Conservation (phyloP, 1,284 basidiomycete genomes). For the Puccinia polysora region DNA sequence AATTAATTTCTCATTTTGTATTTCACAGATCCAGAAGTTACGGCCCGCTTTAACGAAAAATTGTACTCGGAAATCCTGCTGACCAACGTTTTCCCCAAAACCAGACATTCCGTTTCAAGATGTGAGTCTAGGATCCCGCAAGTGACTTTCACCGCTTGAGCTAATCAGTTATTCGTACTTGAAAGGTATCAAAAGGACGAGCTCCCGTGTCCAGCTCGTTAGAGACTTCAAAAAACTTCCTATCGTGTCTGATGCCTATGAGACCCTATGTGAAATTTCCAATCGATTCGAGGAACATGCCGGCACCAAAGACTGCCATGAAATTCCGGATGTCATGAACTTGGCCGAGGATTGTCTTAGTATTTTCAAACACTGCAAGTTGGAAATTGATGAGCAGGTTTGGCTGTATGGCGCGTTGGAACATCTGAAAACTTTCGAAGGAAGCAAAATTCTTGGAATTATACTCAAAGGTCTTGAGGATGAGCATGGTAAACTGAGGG, state of each 20-base stretch:
- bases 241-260: background rate
- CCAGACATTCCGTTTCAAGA: too few relatives aligned
- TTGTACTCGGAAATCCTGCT: background rate
- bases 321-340: background rate
- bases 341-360: background rate
- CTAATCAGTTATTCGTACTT: too few relatives aligned
- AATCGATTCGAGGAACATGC: background rate
- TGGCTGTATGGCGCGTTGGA: background rate
- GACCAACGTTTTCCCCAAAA: background rate
- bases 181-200: background rate
- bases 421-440: background rate
- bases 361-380: background rate
- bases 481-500: background rate
- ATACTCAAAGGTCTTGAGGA: background rate
- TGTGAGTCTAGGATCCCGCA: background rate
- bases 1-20: too few relatives aligned
- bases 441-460: background rate
- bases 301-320: background rate
- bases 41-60: background rate
- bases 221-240: background rate
- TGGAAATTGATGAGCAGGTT: background rate
- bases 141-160: background rate
- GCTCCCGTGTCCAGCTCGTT: background rate
- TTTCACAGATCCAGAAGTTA: background rate
- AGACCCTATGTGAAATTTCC: background rate